These are phyloP conservation scores for Schizosaccharomyces osmophilus DNA, from an alignment of 805 yeast genomes.

Conservation along the genomic window DNA sequence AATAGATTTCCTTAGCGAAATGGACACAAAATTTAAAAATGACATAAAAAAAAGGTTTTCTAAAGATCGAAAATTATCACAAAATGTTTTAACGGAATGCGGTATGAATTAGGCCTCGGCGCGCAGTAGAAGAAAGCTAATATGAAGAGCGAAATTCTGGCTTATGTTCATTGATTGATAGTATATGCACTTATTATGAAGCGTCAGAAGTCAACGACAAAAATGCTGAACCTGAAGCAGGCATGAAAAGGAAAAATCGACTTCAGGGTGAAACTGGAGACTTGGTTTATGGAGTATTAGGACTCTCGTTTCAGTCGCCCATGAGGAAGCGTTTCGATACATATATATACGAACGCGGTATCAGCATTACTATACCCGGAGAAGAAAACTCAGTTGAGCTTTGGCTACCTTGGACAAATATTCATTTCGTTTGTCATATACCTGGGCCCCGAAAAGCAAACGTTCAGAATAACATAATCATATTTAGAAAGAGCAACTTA, in stretches of 20 bases:
- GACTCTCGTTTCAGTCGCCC: neutral
- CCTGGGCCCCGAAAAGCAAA: neutral
- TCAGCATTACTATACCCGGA: neutral
- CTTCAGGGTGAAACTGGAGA: neutral
- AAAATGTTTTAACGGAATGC: neutral
- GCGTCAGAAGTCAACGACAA: no score
- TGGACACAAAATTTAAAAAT: neutral
- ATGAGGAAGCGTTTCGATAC: neutral
- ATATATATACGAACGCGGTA: neutral
- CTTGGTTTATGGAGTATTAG: neutral
- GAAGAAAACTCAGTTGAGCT: neutral
- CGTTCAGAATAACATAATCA: neutral
- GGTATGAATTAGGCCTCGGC: neutral
- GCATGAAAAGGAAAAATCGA: neutral
- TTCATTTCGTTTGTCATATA: neutral
- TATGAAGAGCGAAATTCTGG: no score
- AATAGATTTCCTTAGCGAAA: neutral
- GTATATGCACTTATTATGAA: no score
- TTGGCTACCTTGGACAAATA: neutral
- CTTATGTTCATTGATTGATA: no score
- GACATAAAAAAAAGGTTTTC: neutral
- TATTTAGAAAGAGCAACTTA: neutral
- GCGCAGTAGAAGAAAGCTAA: no score
- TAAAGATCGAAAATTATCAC: neutral
- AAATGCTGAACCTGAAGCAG: no score